phyloP scores from a whole-genome alignment of 2,329 filamentous ascomycete species.

The Coleophoma eucalyptorum region DNA sequence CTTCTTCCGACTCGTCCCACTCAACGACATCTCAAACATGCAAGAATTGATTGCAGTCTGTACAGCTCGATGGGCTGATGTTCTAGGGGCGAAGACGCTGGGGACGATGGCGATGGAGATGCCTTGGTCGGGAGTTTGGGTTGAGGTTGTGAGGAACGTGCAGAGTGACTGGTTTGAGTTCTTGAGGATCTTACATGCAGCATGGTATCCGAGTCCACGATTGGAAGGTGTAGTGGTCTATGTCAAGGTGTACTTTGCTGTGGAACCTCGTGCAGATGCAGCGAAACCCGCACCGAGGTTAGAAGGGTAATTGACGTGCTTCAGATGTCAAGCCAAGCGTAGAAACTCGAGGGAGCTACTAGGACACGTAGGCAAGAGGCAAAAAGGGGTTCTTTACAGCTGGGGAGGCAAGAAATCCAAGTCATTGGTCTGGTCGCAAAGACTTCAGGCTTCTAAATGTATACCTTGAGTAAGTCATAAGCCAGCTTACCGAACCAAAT shows the following conservation, averaged over 20 bases:
- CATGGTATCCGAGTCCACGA: background rate
- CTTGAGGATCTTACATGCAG: background rate
- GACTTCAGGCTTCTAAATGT: too few relatives aligned
- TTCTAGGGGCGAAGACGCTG: background rate
- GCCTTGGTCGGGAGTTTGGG: background rate
- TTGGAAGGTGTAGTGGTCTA: background rate
- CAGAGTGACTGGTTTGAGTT: background rate
- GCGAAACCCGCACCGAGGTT: background rate
- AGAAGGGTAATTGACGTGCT: background rate
- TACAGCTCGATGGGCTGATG: background rate
- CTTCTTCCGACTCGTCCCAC: background rate
- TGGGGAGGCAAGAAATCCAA: too few relatives aligned
- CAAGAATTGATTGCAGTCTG: background rate
- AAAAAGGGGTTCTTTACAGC: too few relatives aligned
- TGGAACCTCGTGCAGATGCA: background rate
- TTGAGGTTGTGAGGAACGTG: background rate
- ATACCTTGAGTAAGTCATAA: too few relatives aligned
- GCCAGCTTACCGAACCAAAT: too few relatives aligned
- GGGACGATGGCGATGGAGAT: background rate
- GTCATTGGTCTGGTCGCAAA: too few relatives aligned
- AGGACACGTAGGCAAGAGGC: too few relatives aligned
- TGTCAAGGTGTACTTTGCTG: background rate
- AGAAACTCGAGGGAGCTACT: background rate
- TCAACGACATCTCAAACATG: background rate
- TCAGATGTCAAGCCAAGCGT: background rate